Base-by-base conservation (phyloP, 305 asterid species). In the Solanum hybrid region DNA sequence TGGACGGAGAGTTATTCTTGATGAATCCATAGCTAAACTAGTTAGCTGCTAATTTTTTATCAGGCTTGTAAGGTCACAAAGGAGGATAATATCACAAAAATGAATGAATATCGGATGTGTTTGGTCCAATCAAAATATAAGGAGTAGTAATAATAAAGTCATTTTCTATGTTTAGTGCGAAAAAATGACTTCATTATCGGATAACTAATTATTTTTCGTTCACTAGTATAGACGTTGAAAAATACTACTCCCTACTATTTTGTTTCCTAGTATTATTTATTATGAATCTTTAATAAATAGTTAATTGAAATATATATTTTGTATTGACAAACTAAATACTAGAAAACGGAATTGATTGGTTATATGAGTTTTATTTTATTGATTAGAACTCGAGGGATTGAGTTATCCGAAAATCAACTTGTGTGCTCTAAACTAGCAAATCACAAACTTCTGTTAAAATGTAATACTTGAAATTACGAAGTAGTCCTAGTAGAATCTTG, bases 1-100 rank as follows among this genome's bases (percentile, higher is more conserved):
- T 39, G 86, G 89, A 8, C 93, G 89, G 27, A 92, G 87, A 22
- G 89, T 91, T 26, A 89, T 80, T 89, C 41, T 20, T 61, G 91
- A 79, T n/a, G 90, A 38, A 31, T 89, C 91, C 92, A 90, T 90
- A 2, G 2, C 79, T 26, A 68, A 1, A 14, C 61, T 45, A 57
- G 10, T 15, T 1, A 11, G 4, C 78, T 72, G 32, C 78, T 11
- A 72, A 72, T 72, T 70, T 70, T 72, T 2, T 5, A 11, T 26
- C 77, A 70, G 77, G 3, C 77, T 1, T 24, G 31, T 70, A 24
- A 68, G 45, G 45, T 36, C 7, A 36, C 38, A 7, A 36, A 36
- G 39, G 57, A 20, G 26, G 26, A 61, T 20, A 7, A 61, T 22
- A 1, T 61, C 27, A 61, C 1, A 7, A 61, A 68, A 68, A 72